Evolutionary conservation across 345 rosid species (phyloP).

Genomic region (Lepidium sativum): DNA sequence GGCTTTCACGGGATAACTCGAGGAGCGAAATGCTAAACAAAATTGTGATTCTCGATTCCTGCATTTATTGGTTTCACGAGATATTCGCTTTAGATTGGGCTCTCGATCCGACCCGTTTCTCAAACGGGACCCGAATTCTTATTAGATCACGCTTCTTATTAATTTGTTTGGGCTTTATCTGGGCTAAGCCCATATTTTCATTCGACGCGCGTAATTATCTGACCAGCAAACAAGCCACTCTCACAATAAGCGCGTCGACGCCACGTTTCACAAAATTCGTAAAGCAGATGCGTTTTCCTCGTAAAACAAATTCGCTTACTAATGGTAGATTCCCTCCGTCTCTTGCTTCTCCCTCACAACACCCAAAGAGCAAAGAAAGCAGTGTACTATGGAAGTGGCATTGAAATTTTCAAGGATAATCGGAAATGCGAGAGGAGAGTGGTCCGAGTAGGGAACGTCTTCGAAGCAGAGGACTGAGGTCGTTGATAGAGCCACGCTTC

Average conservation of each 20-base stretch:
- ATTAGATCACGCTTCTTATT: too few species aligned
- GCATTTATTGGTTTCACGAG: constrained; percentile 34
- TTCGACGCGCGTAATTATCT: too few species aligned
- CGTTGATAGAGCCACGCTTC: constrained; percentile 27
- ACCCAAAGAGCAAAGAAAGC: neutral
- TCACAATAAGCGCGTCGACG: too few species aligned
- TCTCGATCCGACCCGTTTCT: neutral
- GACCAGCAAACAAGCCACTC: too few species aligned
- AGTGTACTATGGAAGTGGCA: neutral
- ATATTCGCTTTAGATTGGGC: constrained; percentile 3
- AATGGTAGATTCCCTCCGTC: neutral
- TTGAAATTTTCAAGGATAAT: neutral
- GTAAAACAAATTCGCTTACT: neutral
- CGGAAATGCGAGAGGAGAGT: constrained; percentile 8
- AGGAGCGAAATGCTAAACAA: too few species aligned
- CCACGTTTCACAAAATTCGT: too few species aligned
- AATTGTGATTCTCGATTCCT: neutral
- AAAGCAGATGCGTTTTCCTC: neutral
- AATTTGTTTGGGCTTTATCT: neutral
- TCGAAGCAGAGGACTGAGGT: constrained; percentile 8
- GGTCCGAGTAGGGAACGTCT: neutral
- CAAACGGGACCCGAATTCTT: neutral
- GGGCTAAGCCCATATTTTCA: too few species aligned
- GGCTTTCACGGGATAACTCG: constrained; percentile 30
- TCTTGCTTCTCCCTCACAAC: neutral